Base-by-base conservation (phyloP, 495 filamentous ascomycete species). In the Penicillium robsamsonii region DNA sequence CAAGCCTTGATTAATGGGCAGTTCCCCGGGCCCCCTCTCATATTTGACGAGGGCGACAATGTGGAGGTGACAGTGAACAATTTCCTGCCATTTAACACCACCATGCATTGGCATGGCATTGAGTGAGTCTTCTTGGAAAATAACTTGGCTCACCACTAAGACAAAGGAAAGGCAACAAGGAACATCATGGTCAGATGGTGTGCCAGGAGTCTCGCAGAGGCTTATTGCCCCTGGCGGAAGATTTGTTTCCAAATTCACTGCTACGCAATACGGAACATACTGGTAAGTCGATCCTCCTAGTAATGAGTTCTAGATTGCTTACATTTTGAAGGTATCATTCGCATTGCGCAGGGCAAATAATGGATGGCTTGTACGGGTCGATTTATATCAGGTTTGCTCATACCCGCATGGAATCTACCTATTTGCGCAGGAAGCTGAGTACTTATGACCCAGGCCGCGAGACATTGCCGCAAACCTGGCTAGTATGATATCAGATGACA, bases 1-100 rank as follows among this genome's bases (percentile, higher is more conserved):
- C 66, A 80, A 25, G 69, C 81, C 8, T 74, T 84, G 22, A 74
- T 81, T 50, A 84, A 84, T 65, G 79, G 78, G 11, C 76, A 81
- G 12, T 82, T 75, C 50, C 81, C 81, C 0, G 81, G 79, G 0
- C 81, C 80, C 2, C 42, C 75, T 25, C 75, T 84, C 29, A 73
- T 80, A 46, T 70, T 80, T 3, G 77, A 82, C 59, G 77, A 82
- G 71, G 81, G 79, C n/a, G 80, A 84, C 61, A 70, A 68, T 27
- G 77, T 83, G 55, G 73, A 82, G 44, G 77, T 84, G 7, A 51
- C 47, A 4, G 49, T 63, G 11, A 49, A 56, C 22, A 60, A 63
- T n/a, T 31, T 31, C 33, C 18, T 58, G 27, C 61, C 53, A 1
- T 71, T 70, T 18, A 79, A 83, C 50, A 72, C 69, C 31, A 77